Base-by-base conservation (phyloP, 225 moss, liverwort and hornwort species). In the Polytrichum formosum region DNA sequence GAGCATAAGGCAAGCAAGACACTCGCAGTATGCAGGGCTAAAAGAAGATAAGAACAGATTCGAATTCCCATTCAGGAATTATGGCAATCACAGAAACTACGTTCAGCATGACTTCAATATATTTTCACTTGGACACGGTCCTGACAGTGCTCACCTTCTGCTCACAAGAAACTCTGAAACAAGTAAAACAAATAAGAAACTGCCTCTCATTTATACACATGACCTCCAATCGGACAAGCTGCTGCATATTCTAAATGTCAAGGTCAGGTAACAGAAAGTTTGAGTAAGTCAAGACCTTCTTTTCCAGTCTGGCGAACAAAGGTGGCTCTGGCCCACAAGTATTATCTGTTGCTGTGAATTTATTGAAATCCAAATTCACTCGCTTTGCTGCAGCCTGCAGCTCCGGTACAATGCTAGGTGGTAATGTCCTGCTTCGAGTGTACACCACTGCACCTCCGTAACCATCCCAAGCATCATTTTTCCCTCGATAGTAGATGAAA, bases 401-500 rank as follows among this genome's bases (percentile, higher is more conserved):
- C 53, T 92, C 90, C 6, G 94, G 88, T 64, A 98, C 33, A 22
- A 98, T 91, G 69, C 82, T 87, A 20, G 55, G 16, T 28, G 97
- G 97, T 25, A 98, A 69, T n/a, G 74, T 85, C 17, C 66, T 73
- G 65, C 90, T 92, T 60, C 80, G 84, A 6, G 97, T 94, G 58
- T 98, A 98, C 54, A 98, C 87, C 29, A 98, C 92, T 53, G 97
- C 92, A 66, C 97, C 97, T 80, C 97, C 97, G 78, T 98, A 98
- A 5, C 97, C 97, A 71, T 98, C 97, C 97, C 97, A 98, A 9
- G 97, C 97, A 69, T 98, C 97, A 75, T 98, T 98, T 55, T 79
- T 88, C 56, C 97, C 97, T 74, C 97, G 86, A 75, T 98, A 98
- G 72, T 85, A 98, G 53, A 98, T 60, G 63, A 98, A 98, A 30